These are phyloP conservation scores for Actinomortierella wolfii DNA, from an alignment of 371 early-diverging fungal genomes.

Conservation along the genomic window DNA sequence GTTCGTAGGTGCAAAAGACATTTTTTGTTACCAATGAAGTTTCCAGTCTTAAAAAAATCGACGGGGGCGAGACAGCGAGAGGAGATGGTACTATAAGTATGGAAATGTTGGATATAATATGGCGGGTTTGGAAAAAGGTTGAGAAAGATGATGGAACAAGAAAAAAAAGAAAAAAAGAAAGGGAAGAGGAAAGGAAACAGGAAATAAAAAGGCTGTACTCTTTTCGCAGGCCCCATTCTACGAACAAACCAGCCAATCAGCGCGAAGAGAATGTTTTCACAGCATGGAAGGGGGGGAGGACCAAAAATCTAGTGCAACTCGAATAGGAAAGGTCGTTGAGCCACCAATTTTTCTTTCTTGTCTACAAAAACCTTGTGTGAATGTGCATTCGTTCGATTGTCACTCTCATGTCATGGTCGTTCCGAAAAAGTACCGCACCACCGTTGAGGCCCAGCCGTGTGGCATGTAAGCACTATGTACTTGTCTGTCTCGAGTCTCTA, in stretches of 20 bases:
- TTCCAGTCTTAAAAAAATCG: not conserved
- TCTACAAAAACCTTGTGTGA: no score
- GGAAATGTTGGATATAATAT: not conserved
- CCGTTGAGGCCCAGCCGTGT: conserved; percentile 21
- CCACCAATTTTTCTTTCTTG: no score
- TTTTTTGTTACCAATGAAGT: not conserved
- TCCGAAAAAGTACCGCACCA: conserved; percentile 26
- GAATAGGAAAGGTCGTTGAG: no score
- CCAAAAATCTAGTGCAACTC: no score
- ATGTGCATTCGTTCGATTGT: no score
- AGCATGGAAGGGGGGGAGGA: no score
- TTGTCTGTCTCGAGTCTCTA: not conserved
- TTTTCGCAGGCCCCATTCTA: no score
- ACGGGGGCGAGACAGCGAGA: not conserved
- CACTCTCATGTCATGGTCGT: conserved; percentile 21
- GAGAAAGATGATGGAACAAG: no score
- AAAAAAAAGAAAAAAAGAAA: not conserved
- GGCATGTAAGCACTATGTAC: conserved; percentile 28
- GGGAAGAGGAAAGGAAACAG: not conserved
- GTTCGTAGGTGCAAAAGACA: not conserved
- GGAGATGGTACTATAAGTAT: not conserved
- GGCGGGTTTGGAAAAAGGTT: no score
- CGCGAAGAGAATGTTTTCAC: no score
- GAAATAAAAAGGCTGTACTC: not conserved
- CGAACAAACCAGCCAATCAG: no score